phyloP scores from a whole-genome alignment of 2,329 filamentous ascomycete species.

The Phoma herbarum region DNA sequence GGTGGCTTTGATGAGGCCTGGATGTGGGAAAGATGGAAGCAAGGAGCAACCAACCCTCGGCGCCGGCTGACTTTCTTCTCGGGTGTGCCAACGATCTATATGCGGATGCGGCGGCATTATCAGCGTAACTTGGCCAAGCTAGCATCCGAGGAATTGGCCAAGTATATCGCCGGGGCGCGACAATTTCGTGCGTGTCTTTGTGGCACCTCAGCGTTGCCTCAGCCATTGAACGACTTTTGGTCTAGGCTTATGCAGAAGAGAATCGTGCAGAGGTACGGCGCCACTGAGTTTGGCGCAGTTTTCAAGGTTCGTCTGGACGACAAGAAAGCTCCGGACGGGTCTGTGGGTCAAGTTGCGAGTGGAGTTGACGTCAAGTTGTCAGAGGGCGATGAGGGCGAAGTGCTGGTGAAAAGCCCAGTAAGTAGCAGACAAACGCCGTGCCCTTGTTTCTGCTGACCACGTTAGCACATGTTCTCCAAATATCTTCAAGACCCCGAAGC shows the following conservation, averaged over 20 bases:
- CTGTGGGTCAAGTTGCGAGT: slow-evolving; percentile 50
- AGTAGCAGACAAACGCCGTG: not conserved
- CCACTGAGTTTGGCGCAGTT: slow-evolving; percentile 56
- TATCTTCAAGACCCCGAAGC: slow-evolving; percentile 55
- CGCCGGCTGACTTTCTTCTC: slow-evolving; percentile 47
- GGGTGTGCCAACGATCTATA: slow-evolving; percentile 50
- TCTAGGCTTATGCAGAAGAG: slow-evolving; percentile 53
- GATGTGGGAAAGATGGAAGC: slow-evolving; percentile 49
- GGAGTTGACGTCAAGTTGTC: slow-evolving; percentile 54
- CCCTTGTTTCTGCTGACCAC: slow-evolving; percentile 5
- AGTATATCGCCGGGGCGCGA: slow-evolving; percentile 56
- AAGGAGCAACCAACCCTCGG: slow-evolving; percentile 34
- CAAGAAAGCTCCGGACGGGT: slow-evolving; percentile 39
- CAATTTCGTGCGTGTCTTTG: slow-evolving; percentile 55
- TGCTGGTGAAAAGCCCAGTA: slow-evolving; percentile 53
- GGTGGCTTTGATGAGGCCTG: slow-evolving; percentile 48
- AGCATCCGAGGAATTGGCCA: slow-evolving; percentile 38
- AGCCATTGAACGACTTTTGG: slow-evolving; percentile 63
- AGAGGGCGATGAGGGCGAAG: slow-evolving; percentile 59
- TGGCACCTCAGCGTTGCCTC: slow-evolving; percentile 60
- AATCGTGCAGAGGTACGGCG: slow-evolving; percentile 57
- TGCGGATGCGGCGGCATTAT: slow-evolving; percentile 49
- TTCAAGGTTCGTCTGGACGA: slow-evolving; percentile 54
- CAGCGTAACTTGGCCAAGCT: slow-evolving; percentile 47
- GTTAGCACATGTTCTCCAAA: slow-evolving; percentile 53